Conservation (phyloP, 441 rosid genomes). For the Jatropha podagrica region DNA sequence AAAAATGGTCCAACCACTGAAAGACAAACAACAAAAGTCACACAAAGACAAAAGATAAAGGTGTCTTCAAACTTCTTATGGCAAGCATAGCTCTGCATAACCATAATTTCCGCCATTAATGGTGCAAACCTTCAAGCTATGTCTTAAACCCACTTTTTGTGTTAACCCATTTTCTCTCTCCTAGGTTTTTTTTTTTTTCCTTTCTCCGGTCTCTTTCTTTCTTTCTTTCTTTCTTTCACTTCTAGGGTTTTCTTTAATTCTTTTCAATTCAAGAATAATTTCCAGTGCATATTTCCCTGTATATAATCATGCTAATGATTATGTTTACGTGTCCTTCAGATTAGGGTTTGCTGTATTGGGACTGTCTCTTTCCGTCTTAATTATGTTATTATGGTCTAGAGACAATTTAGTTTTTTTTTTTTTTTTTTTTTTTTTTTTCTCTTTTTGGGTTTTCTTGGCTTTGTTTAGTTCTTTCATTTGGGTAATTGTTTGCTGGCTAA, state of each 20-base stretch:
- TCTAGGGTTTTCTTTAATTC: not conserved
- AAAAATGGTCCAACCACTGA: slow-evolving; percentile 19
- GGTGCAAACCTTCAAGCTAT: slow-evolving; percentile 7
- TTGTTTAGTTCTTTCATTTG: not conserved
- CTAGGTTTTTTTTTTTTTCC: not conserved
- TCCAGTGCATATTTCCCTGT: not conserved
- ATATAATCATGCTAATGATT: too few species aligned
- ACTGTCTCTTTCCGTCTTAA: not conserved
- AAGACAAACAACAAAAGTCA: slow-evolving; percentile 10
- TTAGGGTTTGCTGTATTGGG: too few species aligned
- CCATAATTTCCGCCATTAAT: slow-evolving; percentile 14
- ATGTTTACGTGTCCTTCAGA: too few species aligned
- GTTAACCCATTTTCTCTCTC: not conserved
- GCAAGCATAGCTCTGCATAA: not conserved
- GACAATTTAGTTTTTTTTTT: too few species aligned
- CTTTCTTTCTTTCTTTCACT: too few species aligned
- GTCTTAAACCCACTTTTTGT: not conserved
- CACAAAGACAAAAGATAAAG: slow-evolving; percentile 3
- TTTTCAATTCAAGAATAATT: not conserved
- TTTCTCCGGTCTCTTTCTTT: too few species aligned
- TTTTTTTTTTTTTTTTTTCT: too few species aligned
- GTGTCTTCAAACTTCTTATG: not conserved
- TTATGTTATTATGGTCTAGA: not conserved
- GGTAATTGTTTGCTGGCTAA: not conserved
- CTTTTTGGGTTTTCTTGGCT: not conserved